Conservation (phyloP, 2,329 filamentous ascomycete species). For the Arthrobotrys musiformis region DNA sequence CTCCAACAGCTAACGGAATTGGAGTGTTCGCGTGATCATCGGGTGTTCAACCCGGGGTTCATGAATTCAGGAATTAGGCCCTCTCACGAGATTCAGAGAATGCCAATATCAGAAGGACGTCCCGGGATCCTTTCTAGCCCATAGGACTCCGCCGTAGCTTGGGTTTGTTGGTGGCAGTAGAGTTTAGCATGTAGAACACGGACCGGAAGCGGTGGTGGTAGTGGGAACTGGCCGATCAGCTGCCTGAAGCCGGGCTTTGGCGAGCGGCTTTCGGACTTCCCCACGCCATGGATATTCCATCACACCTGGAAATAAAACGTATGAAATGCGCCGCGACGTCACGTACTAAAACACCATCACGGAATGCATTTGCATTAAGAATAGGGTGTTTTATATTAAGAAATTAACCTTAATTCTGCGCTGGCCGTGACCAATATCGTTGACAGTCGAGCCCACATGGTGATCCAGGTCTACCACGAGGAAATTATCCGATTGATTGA, state of each 20-base stretch:
- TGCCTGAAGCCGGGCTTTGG: conserved; percentile 36
- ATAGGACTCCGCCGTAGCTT: not conserved
- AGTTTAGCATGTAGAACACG: conserved; percentile 29
- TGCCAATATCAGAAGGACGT: conserved; percentile 37
- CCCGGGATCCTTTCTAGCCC: conserved; percentile 5
- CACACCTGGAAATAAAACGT: not conserved
- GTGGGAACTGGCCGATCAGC: conserved; percentile 56
- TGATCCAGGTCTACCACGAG: conserved; percentile 12
- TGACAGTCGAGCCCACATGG: conserved; percentile 38
- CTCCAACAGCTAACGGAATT: not conserved
- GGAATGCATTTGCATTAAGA: not conserved
- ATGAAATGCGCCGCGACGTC: conserved; percentile 27
- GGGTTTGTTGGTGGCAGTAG: conserved; percentile 10
- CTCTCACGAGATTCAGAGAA: conserved; percentile 31
- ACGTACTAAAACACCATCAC: conserved; percentile 25
- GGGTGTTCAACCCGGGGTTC: conserved; percentile 46
- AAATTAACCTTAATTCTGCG: conserved; percentile 39
- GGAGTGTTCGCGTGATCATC: conserved; percentile 51
- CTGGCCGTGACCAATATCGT: conserved; percentile 47
- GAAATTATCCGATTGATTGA: conserved; percentile 50
- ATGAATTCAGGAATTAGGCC: conserved; percentile 15
- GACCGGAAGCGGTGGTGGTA: conserved; percentile 49
- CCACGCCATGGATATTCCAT: conserved; percentile 36
- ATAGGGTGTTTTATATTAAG: conserved; percentile 21
- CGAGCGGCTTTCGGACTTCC: conserved; percentile 34